Conservation (phyloP, 129 eudicot genomes). For the Rutidosis leptorrhynchoides region DNA sequence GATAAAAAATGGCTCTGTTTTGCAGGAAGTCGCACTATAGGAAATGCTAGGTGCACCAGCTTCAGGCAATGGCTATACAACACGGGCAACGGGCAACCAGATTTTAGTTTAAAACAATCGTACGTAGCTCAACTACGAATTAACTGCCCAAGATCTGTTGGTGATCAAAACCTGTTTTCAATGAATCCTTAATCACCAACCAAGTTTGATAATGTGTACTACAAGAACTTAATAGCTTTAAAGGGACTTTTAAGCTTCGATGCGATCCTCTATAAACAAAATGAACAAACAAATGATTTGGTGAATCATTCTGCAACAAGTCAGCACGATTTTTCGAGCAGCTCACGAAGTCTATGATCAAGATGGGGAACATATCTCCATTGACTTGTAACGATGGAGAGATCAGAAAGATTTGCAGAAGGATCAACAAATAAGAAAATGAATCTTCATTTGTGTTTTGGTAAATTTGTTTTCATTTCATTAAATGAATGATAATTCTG, state of each 20-base stretch:
- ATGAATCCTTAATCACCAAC: conserved; percentile 65
- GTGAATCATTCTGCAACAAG: conserved; percentile 66
- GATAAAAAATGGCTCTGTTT: neutral
- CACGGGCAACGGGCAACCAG: conserved; percentile 61
- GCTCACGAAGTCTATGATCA: conserved; percentile 81
- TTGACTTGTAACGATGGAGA: conserved; percentile 76
- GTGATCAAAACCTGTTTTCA: conserved; percentile 72
- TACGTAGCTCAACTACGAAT: conserved; percentile 58
- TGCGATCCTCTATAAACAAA: conserved; percentile 69
- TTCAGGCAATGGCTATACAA: conserved; percentile 94
- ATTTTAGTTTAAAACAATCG: conserved; percentile 45
- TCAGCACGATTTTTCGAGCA: conserved; percentile 65
- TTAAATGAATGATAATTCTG: conserved; percentile 14
- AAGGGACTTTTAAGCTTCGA: conserved; percentile 81
- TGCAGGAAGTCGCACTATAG: conserved; percentile 92
- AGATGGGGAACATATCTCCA: conserved; percentile 87
- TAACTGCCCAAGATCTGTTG: conserved; percentile 75
- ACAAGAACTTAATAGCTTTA: conserved; percentile 68
- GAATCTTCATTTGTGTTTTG: conserved; percentile 9
- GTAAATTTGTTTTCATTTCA: conserved; percentile 20
- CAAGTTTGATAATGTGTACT: conserved; percentile 74
- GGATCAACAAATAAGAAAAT: conserved; percentile 43
- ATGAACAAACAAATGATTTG: conserved; percentile 44
- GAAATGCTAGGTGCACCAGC: conserved; percentile 74
- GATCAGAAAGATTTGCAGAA: conserved; percentile 76